These are phyloP conservation scores for Wickerhamomyces sp. DNA, from an alignment of 1,139 yeast genomes.

Conservation along the genomic window DNA sequence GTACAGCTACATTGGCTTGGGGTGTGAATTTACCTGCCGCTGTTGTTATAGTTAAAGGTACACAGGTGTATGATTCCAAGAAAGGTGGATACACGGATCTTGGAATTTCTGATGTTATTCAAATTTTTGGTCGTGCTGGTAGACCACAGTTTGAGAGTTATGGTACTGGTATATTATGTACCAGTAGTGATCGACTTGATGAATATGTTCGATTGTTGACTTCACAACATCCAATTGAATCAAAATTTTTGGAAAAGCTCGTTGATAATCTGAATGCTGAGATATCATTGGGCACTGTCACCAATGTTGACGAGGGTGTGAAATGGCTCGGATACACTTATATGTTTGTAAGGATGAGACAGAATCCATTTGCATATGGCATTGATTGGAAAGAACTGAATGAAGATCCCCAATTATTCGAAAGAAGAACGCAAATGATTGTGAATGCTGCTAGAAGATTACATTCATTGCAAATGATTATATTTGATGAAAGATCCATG, in stretches of 20 bases:
- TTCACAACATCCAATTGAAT: slow-evolving; percentile 96
- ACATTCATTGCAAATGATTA: slow-evolving; percentile 86
- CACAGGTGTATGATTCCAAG: slow-evolving; percentile 91
- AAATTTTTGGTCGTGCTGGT: slow-evolving; percentile 99
- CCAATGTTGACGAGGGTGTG: slow-evolving; percentile 90
- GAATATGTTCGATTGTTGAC: slow-evolving; percentile 84
- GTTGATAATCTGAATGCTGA: slow-evolving; percentile 96
- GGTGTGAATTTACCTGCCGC: slow-evolving; percentile 99
- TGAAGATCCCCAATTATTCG: slow-evolving; percentile 77
- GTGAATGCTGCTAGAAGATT: slow-evolving; percentile 75
- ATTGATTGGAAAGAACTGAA: slow-evolving; percentile 80
- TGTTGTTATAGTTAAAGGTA: slow-evolving; percentile 92
- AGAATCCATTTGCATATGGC: slow-evolving; percentile 93
- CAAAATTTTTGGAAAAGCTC: slow-evolving; percentile 67
- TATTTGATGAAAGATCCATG: slow-evolving; percentile 81
- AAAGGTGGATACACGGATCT: slow-evolving; percentile 92
- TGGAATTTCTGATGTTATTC: slow-evolving; percentile 95
- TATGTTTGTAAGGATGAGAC: slow-evolving; percentile 88
- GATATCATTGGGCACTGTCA: slow-evolving; percentile 90
- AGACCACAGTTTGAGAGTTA: slow-evolving; percentile 92
- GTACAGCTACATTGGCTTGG: slow-evolving; percentile 99
- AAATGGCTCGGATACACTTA: slow-evolving; percentile 97
- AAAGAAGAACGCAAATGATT: slow-evolving; percentile 70
- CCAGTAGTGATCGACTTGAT: slow-evolving; percentile 75
- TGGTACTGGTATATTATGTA: slow-evolving; percentile 90